Evolutionary conservation across 108 stramenopile genomes (phyloP).

Genomic region (Skeletonema menzelii): DNA sequence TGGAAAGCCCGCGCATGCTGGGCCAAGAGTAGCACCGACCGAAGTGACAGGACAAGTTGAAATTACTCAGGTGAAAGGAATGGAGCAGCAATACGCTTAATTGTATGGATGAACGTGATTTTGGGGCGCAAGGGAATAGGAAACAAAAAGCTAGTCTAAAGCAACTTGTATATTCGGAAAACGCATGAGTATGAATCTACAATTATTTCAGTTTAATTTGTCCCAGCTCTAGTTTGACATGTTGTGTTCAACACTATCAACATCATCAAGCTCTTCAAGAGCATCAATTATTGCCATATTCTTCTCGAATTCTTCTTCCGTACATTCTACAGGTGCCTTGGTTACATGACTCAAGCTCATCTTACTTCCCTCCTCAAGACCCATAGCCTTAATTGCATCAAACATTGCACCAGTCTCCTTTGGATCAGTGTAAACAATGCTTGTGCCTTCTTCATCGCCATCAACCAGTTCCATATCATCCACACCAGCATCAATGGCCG

Average conservation of each 20-base stretch:
- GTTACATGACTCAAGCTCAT: constrained; percentile 73
- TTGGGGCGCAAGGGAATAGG: neutral
- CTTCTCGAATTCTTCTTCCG: constrained; percentile 92
- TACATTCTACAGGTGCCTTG: constrained; percentile 87
- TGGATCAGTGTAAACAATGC: constrained; percentile 79
- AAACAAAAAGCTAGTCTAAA: neutral
- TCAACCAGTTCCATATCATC: constrained; percentile 76
- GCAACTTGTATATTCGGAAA: neutral
- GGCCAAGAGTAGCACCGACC: constrained; percentile 75
- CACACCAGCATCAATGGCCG: constrained; percentile 82
- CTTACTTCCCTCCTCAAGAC: constrained; percentile 56
- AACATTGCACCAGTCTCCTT: constrained; percentile 73
- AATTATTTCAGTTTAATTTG: neutral
- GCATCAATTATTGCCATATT: constrained; percentile 95
- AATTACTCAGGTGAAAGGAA: constrained; percentile 66
- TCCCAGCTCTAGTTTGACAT: constrained; percentile 75
- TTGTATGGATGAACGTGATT: neutral
- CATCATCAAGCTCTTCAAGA: constrained; percentile 94
- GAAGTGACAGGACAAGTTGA: constrained; percentile 67
- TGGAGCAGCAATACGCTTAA: constrained; percentile 40
- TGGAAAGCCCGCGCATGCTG: constrained; percentile 91
- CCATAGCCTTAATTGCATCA: constrained; percentile 67
- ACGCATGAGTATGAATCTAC: neutral
- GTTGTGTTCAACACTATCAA: constrained; percentile 96
- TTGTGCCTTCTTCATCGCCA: constrained; percentile 72